phyloP scores from a whole-genome alignment of 441 rosid genomes.

The Viola pubescens region DNA sequence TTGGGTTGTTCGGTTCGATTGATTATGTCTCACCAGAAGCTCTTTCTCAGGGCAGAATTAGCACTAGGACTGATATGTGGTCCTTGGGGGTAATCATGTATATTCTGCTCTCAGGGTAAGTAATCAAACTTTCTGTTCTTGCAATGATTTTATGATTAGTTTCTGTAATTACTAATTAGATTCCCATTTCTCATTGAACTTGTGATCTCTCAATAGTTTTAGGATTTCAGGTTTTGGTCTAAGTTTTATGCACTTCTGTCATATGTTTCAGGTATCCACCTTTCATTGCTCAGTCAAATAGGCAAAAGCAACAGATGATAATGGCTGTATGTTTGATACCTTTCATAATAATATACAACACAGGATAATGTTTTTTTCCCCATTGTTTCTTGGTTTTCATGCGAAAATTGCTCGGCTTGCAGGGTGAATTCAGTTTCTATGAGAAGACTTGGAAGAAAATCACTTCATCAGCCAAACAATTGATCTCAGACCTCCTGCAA shows the following conservation, averaged over 20 bases:
- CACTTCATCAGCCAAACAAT: constrained; percentile 48
- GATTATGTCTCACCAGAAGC: constrained; percentile 74
- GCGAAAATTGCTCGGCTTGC: constrained; percentile 8
- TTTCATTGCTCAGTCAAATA: constrained; percentile 53
- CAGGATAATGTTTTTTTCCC: not conserved
- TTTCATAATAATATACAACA: not conserved
- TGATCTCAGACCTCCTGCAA: constrained; percentile 52
- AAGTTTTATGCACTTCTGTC: not conserved
- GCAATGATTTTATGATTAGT: too few species aligned
- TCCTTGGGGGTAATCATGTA: constrained; percentile 63
- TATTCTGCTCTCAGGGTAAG: constrained; percentile 61
- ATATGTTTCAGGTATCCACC: constrained; percentile 64
- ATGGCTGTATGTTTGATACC: constrained; percentile 30
- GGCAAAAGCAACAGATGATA: constrained; percentile 67
- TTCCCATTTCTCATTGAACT: too few species aligned
- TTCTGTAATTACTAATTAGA: too few species aligned
- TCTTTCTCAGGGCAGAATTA: constrained; percentile 53
- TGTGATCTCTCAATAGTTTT: not conserved
- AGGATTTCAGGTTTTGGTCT: not conserved
- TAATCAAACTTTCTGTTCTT: too few species aligned
- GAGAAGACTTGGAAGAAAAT: constrained; percentile 60
- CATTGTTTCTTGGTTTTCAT: not conserved
- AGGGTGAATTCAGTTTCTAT: constrained; percentile 65
- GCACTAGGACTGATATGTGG: constrained; percentile 60
- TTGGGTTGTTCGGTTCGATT: constrained; percentile 67